Evolutionary conservation across 306 rosid species (phyloP).

Genomic region (Corylus avellana): DNA sequence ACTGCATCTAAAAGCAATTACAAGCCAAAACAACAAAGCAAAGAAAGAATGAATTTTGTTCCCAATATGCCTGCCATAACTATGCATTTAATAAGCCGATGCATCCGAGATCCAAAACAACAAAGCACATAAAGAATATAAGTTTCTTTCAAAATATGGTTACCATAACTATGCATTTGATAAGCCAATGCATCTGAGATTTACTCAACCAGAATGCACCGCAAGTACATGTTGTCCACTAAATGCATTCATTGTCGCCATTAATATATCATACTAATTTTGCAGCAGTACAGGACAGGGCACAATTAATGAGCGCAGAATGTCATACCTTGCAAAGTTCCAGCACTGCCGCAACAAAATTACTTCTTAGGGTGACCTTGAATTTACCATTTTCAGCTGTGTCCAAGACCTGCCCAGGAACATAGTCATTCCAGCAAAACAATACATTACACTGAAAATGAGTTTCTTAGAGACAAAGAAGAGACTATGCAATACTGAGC

Average conservation of each 20-base stretch:
- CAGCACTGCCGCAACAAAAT: conserved; percentile 72
- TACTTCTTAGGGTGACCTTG: conserved; percentile 69
- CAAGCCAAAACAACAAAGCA: conserved; percentile 2
- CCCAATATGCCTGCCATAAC: too few relatives aligned
- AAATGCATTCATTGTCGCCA: neutral
- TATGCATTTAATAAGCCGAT: too few relatives aligned
- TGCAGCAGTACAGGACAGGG: neutral
- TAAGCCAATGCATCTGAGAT: neutral
- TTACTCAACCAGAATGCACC: conserved; percentile 11
- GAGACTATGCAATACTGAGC: conserved; percentile 14
- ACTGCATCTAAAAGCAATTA: neutral
- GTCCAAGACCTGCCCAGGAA: conserved; percentile 61
- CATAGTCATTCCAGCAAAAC: conserved; percentile 19
- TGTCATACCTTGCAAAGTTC: conserved; percentile 86
- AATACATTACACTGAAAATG: neutral
- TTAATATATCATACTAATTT: neutral
- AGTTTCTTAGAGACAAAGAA: conserved; percentile 11
- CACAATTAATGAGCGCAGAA: conserved; percentile 1
- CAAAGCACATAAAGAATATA: too few relatives aligned
- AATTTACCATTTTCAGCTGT: conserved; percentile 73
- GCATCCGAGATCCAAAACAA: too few relatives aligned
- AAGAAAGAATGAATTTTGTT: neutral
- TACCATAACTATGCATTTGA: neutral
- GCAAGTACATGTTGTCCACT: conserved; percentile 8
- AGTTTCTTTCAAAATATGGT: conserved; percentile 5